These are phyloP conservation scores for Leucocoprinus sp. DNA, from an alignment of 768 basidiomycete genomes.

Conservation along the genomic window DNA sequence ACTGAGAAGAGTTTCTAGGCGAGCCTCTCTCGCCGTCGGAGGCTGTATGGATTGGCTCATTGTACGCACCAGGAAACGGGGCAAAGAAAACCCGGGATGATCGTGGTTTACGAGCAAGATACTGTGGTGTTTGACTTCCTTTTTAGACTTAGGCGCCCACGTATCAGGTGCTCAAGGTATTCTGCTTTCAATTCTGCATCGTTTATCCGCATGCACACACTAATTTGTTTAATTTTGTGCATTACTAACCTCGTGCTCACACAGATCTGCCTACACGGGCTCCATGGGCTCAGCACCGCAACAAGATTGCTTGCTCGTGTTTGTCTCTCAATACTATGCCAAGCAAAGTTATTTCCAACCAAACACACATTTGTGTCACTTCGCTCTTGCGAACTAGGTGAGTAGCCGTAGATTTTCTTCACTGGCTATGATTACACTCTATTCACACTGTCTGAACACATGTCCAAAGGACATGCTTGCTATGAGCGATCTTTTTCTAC, in stretches of 20 bases:
- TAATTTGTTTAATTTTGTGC: too few relatives aligned
- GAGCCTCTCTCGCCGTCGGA: conserved; percentile 68
- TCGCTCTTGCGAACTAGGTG: conserved; percentile 13
- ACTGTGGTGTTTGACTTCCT: conserved; percentile 14
- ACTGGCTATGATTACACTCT: conserved; percentile 43
- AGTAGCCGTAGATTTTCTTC: conserved; percentile 15
- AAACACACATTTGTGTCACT: not conserved
- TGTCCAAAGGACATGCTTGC: conserved; percentile 31
- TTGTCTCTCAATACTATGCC: not conserved
- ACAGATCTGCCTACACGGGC: too few relatives aligned
- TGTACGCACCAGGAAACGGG: conserved; percentile 10
- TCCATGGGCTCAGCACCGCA: too few relatives aligned
- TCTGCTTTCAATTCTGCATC: not conserved
- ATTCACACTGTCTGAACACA: conserved; percentile 75
- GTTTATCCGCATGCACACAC: too few relatives aligned
- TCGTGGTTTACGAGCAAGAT: conserved; percentile 12
- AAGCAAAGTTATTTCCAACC: not conserved
- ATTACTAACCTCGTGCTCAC: too few relatives aligned
- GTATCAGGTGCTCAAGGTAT: conserved; percentile 1
- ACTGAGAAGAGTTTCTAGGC: conserved; percentile 73
- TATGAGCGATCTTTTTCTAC: conserved; percentile 54
- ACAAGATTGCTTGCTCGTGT: not conserved
- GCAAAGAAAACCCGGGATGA: conserved; percentile 11
- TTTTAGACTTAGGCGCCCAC: conserved; percentile 8
- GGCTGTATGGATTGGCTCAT: conserved; percentile 43